Conservation (phyloP, 169 alveolate species). For the Fabrea salina region DNA sequence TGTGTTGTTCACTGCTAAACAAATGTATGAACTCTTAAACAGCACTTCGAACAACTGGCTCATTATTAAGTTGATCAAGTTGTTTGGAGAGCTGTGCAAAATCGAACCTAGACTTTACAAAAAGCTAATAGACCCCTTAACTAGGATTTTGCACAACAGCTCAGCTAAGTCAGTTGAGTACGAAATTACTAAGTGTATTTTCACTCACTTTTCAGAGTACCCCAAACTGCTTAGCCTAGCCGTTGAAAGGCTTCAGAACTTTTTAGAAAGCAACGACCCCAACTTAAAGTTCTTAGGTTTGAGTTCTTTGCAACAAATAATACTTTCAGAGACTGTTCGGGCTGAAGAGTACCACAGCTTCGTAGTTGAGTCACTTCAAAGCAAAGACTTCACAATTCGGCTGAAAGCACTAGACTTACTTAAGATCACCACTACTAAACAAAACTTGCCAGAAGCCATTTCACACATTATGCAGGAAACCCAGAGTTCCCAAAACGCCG, state of each 20-base stretch:
- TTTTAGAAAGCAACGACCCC: constrained; percentile 31
- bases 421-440: not conserved
- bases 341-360: constrained; percentile 13
- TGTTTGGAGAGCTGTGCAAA: not conserved
- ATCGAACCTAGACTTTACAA: constrained; percentile 15
- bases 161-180: constrained; percentile 34
- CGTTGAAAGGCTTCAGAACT: not conserved
- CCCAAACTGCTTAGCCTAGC: not conserved
- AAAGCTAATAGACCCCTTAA: constrained; percentile 3
- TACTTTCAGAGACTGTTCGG: not conserved
- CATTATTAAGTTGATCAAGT: constrained; percentile 42
- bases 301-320: not conserved
- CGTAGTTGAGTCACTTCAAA: constrained; percentile 20
- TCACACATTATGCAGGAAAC: not conserved
- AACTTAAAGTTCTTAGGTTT: not conserved
- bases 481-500: not conserved
- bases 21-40: constrained; percentile 33
- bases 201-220: not conserved
- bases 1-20: constrained; percentile 43
- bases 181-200: not conserved
- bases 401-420: not conserved
- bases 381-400: constrained; percentile 24
- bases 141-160: not conserved
- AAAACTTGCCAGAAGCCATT: not conserved
- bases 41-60: constrained; percentile 52